Percentiles rank a stretch among this genome's conserved stretches.
phyloP scores from a whole-genome alignment of 305 asterid species.

The Stenogyne calaminthoides region DNA sequence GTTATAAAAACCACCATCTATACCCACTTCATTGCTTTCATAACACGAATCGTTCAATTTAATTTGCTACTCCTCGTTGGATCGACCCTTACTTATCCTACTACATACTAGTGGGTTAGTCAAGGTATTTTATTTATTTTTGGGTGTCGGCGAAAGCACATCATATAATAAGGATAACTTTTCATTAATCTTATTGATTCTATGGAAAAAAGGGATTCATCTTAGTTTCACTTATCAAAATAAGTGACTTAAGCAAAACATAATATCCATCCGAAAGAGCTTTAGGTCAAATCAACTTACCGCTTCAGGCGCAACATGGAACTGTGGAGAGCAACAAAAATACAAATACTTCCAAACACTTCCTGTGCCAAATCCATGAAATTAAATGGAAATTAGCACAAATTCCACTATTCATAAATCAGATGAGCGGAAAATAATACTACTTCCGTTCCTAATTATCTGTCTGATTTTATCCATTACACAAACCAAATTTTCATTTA shows the following conservation, averaged over 20 bases:
- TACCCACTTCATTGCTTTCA: too few species aligned
- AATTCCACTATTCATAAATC: slow-evolving; percentile 11
- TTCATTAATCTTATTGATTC: neutral
- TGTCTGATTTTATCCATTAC: too few species aligned
- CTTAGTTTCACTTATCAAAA: neutral
- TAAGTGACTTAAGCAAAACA: slow-evolving; percentile 8
- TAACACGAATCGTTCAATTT: too few species aligned
- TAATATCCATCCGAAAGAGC: slow-evolving; percentile 7
- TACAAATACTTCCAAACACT: slow-evolving; percentile 77
- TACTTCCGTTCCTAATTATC: too few species aligned
- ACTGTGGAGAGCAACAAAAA: slow-evolving; percentile 80
- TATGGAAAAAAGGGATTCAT: neutral
- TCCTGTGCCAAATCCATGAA: slow-evolving; percentile 56
- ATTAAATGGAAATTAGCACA: slow-evolving; percentile 14
- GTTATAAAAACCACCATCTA: too few species aligned
- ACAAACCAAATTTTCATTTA: too few species aligned
- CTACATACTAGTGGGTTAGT: too few species aligned
- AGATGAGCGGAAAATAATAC: slow-evolving; percentile 3
- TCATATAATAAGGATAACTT: neutral
- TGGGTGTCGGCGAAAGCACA: too few species aligned
- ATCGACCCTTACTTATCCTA: too few species aligned
- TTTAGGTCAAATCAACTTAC: slow-evolving; percentile 44
- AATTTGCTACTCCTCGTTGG: too few species aligned
- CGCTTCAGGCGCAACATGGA: slow-evolving; percentile 84
- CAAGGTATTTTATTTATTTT: too few species aligned